Evolutionary conservation across 1,284 basidiomycete species (phyloP).

Genomic region (Rhodotorula mucilaginosa): DNA sequence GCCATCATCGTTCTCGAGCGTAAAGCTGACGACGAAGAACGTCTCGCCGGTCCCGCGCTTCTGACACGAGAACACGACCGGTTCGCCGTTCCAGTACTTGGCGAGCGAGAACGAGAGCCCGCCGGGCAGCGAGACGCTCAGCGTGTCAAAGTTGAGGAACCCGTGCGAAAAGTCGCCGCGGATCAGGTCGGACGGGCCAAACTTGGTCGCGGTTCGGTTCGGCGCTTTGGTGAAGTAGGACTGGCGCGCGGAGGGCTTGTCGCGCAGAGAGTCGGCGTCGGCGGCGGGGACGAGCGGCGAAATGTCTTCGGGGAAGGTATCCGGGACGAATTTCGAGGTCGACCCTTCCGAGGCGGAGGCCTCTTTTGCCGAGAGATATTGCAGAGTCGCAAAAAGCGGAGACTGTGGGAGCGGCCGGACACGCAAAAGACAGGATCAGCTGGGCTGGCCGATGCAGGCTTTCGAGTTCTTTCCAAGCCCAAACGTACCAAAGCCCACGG

Average conservation of each 20-base stretch:
- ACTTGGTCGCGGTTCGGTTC: constrained; percentile 10
- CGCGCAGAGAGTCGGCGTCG: constrained; percentile 60
- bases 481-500: constrained; percentile 42
- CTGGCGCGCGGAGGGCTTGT: constrained; percentile 31
- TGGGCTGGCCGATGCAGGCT: no score
- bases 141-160: constrained; percentile 40
- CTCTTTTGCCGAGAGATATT: constrained; percentile 23
- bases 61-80: constrained; percentile 20
- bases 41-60: constrained; percentile 4
- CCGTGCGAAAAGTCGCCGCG: constrained; percentile 38
- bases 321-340: constrained; percentile 16
- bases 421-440: no score
- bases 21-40: constrained; percentile 37
- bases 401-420: constrained; percentile 8
- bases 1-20: constrained; percentile 26
- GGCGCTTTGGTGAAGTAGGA: constrained; percentile 31
- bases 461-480: background rate
- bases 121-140: constrained; percentile 37
- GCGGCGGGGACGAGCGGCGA: constrained; percentile 11
- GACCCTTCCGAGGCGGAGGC: background rate
- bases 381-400: constrained; percentile 41
- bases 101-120: constrained; percentile 31
- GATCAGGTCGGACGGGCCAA: constrained; percentile 15
- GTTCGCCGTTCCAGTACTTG: constrained; percentile 36
- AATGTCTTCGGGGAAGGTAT: constrained; percentile 38